These are phyloP conservation scores for Leccinum subtestaceum DNA, from an alignment of 768 basidiomycete genomes.

Conservation along the genomic window DNA sequence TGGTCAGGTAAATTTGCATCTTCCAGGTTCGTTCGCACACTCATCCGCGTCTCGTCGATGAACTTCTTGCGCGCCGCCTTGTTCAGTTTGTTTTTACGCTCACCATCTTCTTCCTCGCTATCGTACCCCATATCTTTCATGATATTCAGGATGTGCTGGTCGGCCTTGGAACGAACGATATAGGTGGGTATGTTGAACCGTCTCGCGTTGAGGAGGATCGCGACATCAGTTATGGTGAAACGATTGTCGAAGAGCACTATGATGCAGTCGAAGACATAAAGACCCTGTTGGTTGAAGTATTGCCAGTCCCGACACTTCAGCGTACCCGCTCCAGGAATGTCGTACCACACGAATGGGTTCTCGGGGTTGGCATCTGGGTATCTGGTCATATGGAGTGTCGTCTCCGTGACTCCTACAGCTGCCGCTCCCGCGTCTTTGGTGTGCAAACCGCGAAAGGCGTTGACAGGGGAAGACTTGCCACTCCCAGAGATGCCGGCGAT, in stretches of 20 bases:
- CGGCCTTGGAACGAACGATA: conserved; percentile 38
- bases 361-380: conserved; percentile 25
- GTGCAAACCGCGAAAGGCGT: conserved; percentile 33
- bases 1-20: conserved; percentile 20
- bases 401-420: conserved; percentile 29
- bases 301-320: conserved; percentile 31
- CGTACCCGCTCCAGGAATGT: conserved; percentile 37
- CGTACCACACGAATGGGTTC: conserved; percentile 32
- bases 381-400: conserved; percentile 24
- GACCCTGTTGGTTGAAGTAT: conserved; percentile 37
- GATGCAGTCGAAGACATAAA: conserved; percentile 37
- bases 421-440: conserved; percentile 25
- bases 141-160: conserved; percentile 28
- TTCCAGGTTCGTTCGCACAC: conserved; percentile 17
- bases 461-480: conserved; percentile 37
- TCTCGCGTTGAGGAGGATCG: conserved; percentile 31
- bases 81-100: conserved; percentile 5
- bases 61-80: conserved; percentile 19
- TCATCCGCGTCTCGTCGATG: conserved; percentile 21
- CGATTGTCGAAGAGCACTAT: conserved; percentile 34
- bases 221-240: conserved; percentile 33
- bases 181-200: conserved; percentile 33
- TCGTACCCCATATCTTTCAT: conserved; percentile 27
- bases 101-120: conserved; percentile 17
- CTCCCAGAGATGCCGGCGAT: conserved; percentile 33